Evolutionary conservation across 768 basidiomycete genomes (phyloP).

Genomic region (Tulasnella sp.): DNA sequence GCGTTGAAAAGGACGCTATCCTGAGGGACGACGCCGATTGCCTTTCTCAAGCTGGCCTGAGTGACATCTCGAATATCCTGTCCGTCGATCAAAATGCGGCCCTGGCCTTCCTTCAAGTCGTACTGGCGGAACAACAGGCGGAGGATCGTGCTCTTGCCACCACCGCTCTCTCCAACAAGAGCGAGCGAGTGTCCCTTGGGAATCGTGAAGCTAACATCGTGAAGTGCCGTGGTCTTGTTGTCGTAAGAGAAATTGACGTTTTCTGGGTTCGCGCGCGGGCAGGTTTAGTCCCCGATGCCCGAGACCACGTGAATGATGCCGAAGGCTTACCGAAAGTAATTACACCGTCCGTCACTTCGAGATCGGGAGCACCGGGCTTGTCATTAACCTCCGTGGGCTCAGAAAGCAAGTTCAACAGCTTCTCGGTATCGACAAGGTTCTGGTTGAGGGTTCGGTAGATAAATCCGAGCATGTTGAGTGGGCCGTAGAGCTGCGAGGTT

Average conservation of each 20-base stretch:
- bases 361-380: slow-evolving; percentile 65
- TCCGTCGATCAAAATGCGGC: slow-evolving; percentile 77
- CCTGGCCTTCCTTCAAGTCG: slow-evolving; percentile 74
- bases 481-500: slow-evolving; percentile 48
- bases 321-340: slow-evolving; percentile 73
- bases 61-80: slow-evolving; percentile 86
- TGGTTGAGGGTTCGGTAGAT: slow-evolving; percentile 75
- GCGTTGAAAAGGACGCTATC: slow-evolving; percentile 71
- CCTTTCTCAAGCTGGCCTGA: slow-evolving; percentile 67
- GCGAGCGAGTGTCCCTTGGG: slow-evolving; percentile 85
- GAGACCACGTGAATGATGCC: slow-evolving; percentile 6
- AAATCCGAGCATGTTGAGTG: slow-evolving; percentile 71
- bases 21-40: slow-evolving; percentile 90
- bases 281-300: too few relatives aligned
- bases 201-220: slow-evolving; percentile 80
- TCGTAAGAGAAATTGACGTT: slow-evolving; percentile 88
- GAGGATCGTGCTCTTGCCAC: slow-evolving; percentile 78
- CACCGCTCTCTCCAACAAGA: slow-evolving; percentile 77
- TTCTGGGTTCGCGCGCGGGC: too few relatives aligned
- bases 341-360: slow-evolving; percentile 67
- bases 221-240: slow-evolving; percentile 60
- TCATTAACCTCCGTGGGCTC: slow-evolving; percentile 84
- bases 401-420: slow-evolving; percentile 71
- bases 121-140: slow-evolving; percentile 92
- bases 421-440: slow-evolving; percentile 77